These are phyloP conservation scores for Sequoiadendron giganteum DNA, from an alignment of 75 land plant genomes.

Conservation along the genomic window DNA sequence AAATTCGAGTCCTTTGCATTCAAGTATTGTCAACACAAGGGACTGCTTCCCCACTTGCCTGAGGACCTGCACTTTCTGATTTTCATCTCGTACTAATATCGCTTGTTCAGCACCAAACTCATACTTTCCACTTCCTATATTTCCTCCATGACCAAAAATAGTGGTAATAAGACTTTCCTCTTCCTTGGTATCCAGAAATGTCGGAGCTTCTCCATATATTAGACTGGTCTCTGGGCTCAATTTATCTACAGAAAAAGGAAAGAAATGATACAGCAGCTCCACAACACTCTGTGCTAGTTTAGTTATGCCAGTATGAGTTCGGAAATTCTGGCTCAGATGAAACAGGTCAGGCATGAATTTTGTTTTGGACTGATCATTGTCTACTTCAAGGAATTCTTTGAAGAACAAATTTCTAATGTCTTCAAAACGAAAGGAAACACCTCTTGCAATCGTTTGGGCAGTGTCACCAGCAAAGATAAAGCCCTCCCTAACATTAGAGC, in stretches of 20 bases:
- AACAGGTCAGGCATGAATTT: conserved; percentile 29
- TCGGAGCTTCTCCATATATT: conserved; percentile 59
- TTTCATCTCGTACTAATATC: conserved; percentile 63
- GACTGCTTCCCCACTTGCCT: conserved; percentile 49
- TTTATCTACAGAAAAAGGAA: conserved; percentile 50
- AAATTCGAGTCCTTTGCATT: conserved; percentile 75
- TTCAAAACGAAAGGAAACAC: conserved; percentile 66
- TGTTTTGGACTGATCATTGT: background rate
- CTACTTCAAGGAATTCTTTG: conserved; percentile 37
- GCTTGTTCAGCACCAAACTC: conserved; percentile 76
- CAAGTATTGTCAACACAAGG: conserved; percentile 63
- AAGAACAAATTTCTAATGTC: conserved; percentile 63
- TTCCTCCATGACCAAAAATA: conserved; percentile 37
- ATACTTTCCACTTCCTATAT: background rate
- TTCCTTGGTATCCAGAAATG: conserved; percentile 43
- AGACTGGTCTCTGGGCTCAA: conserved; percentile 51
- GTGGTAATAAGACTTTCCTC: conserved; percentile 42
- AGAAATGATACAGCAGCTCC: conserved; percentile 44
- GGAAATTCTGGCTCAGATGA: conserved; percentile 57
- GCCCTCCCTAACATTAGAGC: conserved; percentile 48
- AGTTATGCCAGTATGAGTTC: conserved; percentile 60
- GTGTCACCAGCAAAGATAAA: conserved; percentile 83
- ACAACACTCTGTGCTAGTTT: conserved; percentile 56
- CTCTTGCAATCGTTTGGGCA: conserved; percentile 77
- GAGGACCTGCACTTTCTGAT: conserved; percentile 25